Percentiles rank a stretch among this genome's conserved stretches.
phyloP scores from a whole-genome alignment of 1,284 basidiomycete species.

The Wolfiporia cocos region DNA sequence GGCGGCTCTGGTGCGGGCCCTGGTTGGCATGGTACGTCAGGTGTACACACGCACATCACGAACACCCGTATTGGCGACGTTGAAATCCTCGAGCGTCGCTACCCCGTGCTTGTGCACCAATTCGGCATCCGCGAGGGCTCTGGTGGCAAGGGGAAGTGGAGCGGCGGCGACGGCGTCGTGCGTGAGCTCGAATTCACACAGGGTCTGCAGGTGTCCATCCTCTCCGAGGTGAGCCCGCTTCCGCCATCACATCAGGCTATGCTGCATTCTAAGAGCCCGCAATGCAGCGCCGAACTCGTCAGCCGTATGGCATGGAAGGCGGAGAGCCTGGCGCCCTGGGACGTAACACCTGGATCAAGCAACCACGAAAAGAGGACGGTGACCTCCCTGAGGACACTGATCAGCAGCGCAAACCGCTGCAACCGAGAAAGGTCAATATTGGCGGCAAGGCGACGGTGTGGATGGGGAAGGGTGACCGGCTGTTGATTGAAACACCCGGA shows the following conservation, averaged over 20 bases:
- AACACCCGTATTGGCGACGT: slow-evolving; percentile 93
- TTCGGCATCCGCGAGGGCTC: slow-evolving; percentile 79
- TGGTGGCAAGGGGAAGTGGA: slow-evolving; percentile 74
- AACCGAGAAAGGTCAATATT: slow-evolving; percentile 73
- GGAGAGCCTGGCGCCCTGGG: slow-evolving; percentile 76
- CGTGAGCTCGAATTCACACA: slow-evolving; percentile 88
- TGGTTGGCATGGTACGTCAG: slow-evolving; percentile 85
- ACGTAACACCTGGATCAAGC: slow-evolving; percentile 88
- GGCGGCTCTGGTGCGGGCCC: slow-evolving; percentile 93
- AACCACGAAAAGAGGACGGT: slow-evolving; percentile 62
- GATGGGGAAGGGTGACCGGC: slow-evolving; percentile 80
- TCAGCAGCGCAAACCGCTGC: slow-evolving; percentile 18
- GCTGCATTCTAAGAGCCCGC: not conserved
- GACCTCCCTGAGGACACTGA: slow-evolving; percentile 39
- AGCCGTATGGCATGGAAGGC: slow-evolving; percentile 89
- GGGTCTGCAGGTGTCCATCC: slow-evolving; percentile 80
- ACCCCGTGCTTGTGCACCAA: slow-evolving; percentile 80
- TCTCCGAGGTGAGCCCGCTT: slow-evolving; percentile 61
- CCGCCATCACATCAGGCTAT: not conserved
- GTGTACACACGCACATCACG: slow-evolving; percentile 88
- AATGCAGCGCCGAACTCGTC: slow-evolving; percentile 76
- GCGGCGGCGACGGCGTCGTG: slow-evolving; percentile 85
- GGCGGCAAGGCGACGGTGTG: slow-evolving; percentile 88
- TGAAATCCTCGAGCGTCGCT: slow-evolving; percentile 88
- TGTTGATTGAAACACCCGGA: slow-evolving; percentile 87